Evolutionary conservation across 352 stramenopile species (phyloP), one percentile per base, ranked within the genome.

Genomic region (Phytophthora ramorum): DNA sequence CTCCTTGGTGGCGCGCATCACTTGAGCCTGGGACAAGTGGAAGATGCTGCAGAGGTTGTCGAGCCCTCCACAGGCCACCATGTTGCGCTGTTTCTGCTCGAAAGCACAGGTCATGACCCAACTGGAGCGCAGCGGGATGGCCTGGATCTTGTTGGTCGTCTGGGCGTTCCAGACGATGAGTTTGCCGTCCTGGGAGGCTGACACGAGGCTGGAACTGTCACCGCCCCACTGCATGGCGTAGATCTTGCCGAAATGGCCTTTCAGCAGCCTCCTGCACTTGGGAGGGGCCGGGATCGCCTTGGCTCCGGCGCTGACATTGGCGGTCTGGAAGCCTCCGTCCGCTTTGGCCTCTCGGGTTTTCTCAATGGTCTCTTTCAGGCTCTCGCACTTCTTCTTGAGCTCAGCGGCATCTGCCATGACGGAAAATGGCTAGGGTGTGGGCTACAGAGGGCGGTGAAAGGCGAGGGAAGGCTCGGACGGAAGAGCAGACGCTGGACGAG

Each of bases 1-100:
- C 78, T 99, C 98, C 63, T 97, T 95, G 13, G 84, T 95, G 8
- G 96, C 91, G 51, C 93, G 85, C 79, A 98, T 93, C 52, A 96
- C 89, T 66, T 95, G 87, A 2, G 85, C 82, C 59, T 97, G 85
- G 38, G 83, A 92, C 8, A 99, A 78, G 69, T 98, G 95, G 77
- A 99, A 99, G 66, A 99, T 98, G n/a, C 97, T 99, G 81, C 98
- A 99, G 45, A 99, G 78, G 81, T 99, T 99, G 79, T 99, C 97
- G 7, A 99, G 83, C 10, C 98, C 98, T 44, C 98, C 98, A 73
- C 97, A 99, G 0, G 98, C 98, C 37, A 99, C 96, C 78, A 99
- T 93, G 69, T 98, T 97, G 58, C 96, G 92, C 63, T 98, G 93
- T 45, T 95, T 95, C 72, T 98, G 97, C 84, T 99, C 98, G 68